Percentiles rank a stretch among this genome's conserved stretches.
Conservation (phyloP, 2,329 filamentous ascomycete genomes). For the Monosporascus sp. region DNA sequence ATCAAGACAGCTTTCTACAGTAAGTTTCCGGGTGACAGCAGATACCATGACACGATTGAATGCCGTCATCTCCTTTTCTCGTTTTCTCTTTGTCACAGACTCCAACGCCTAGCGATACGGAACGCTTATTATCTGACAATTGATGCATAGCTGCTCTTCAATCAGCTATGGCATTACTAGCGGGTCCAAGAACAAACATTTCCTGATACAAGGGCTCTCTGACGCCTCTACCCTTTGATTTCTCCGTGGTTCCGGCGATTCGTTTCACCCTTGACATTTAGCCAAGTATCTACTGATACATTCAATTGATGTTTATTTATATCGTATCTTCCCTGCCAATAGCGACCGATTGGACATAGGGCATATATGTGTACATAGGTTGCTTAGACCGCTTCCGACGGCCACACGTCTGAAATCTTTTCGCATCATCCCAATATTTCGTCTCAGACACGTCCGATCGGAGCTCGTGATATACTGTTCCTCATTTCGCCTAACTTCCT, state of each 20-base stretch:
- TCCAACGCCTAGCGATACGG: constrained; percentile 18
- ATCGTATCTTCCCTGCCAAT: neutral
- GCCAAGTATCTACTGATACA: too few species aligned
- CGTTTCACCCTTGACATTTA: constrained; percentile 60
- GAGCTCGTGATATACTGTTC: constrained; percentile 4
- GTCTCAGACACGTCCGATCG: constrained; percentile 1
- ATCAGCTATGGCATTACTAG: constrained; percentile 51
- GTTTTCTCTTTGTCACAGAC: neutral
- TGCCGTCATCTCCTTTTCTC: too few species aligned
- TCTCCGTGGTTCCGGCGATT: constrained; percentile 48
- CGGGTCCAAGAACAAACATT: constrained; percentile 51
- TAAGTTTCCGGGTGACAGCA: too few species aligned
- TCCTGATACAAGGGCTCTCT: constrained; percentile 50
- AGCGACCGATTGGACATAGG: too few species aligned
- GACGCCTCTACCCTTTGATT: constrained; percentile 39
- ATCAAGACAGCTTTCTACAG: too few species aligned
- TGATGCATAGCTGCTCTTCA: constrained; percentile 46
- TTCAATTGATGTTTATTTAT: neutral
- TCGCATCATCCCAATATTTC: too few species aligned
- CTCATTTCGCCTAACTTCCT: too few species aligned
- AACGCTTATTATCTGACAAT: constrained; percentile 46
- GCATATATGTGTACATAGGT: too few species aligned
- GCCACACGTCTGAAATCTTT: too few species aligned
- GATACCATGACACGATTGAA: too few species aligned
- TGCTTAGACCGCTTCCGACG: too few species aligned